These are phyloP conservation scores for Lachancea mirantina DNA, from an alignment of 805 yeast species.

Conservation along the genomic window DNA sequence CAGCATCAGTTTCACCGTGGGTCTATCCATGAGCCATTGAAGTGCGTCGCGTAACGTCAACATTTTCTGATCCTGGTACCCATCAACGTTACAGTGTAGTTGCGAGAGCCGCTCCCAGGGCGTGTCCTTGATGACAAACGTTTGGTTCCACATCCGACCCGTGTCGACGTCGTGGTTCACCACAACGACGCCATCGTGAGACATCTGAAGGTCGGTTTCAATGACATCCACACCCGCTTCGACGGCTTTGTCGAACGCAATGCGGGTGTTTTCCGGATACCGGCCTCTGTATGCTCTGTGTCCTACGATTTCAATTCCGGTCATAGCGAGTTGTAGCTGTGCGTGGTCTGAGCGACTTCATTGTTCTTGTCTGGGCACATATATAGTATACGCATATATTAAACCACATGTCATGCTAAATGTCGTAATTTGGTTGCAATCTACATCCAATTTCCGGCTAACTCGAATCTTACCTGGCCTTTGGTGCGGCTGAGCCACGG, in stretches of 20 bases:
- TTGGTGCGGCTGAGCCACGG: too few relatives aligned
- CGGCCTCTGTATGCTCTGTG: constrained; percentile 31
- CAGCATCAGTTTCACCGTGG: constrained; percentile 37
- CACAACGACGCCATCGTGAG: constrained; percentile 46
- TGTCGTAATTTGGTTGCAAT: too few relatives aligned
- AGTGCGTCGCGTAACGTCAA: constrained; percentile 37
- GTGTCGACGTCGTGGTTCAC: constrained; percentile 48
- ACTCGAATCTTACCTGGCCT: too few relatives aligned
- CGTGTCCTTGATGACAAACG: constrained; percentile 34
- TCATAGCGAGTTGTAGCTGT: too few relatives aligned
- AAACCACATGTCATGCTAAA: too few relatives aligned
- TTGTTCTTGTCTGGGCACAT: too few relatives aligned
- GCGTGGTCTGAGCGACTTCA: too few relatives aligned
- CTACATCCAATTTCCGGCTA: too few relatives aligned
- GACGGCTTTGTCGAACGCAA: constrained; percentile 42
- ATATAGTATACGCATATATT: too few relatives aligned
- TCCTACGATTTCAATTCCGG: constrained; percentile 21
- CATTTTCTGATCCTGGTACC: constrained; percentile 33
- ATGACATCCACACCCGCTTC: constrained; percentile 40
- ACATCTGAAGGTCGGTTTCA: constrained; percentile 51
- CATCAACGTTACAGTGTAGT: constrained; percentile 29
- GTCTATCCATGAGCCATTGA: constrained; percentile 33
- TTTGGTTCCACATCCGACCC: constrained; percentile 40
- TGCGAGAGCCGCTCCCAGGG: constrained; percentile 31
- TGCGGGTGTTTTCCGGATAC: constrained; percentile 41